phyloP scores from a whole-genome alignment of 192 early-diverging fungal genomes.

The Coemansia sp. region DNA sequence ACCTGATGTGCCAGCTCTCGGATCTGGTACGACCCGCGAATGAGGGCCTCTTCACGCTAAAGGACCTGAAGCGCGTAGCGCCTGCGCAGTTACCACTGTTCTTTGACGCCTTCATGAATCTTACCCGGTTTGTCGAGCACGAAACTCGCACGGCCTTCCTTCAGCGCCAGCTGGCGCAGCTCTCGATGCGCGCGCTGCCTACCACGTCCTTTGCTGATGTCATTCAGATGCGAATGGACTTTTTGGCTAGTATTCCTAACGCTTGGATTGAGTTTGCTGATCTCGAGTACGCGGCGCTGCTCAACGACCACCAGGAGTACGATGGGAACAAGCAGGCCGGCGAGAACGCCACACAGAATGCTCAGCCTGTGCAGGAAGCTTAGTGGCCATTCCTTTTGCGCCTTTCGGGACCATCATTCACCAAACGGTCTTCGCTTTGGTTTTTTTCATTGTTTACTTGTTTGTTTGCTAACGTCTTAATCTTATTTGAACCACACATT shows the following conservation, averaged over 20 bases:
- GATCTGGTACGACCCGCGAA: slow-evolving; percentile 48
- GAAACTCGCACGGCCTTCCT: slow-evolving; percentile 50
- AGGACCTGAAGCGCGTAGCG: slow-evolving; percentile 46
- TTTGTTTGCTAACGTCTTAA: too few species aligned
- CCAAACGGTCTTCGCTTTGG: neutral
- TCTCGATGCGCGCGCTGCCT: slow-evolving; percentile 50
- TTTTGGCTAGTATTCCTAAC: slow-evolving; percentile 48
- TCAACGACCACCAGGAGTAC: slow-evolving; percentile 45
- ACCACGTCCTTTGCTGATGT: slow-evolving; percentile 40
- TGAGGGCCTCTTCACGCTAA: slow-evolving; percentile 51
- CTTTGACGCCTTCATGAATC: slow-evolving; percentile 57
- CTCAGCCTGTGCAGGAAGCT: neutral
- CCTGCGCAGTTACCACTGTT: slow-evolving; percentile 40
- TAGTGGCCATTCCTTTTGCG: neutral
- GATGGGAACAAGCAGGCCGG: slow-evolving; percentile 6
- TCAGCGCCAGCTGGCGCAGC: slow-evolving; percentile 51
- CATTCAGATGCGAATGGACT: slow-evolving; percentile 50
- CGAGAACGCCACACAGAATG: neutral
- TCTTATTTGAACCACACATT: too few species aligned
- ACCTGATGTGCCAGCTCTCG: slow-evolving; percentile 56
- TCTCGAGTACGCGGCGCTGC: slow-evolving; percentile 52
- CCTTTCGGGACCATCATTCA: neutral
- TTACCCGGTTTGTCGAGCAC: slow-evolving; percentile 53
- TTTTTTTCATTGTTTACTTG: neutral
- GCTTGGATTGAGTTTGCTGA: slow-evolving; percentile 58